Conservation (phyloP, 2,329 filamentous ascomycete species). For the Ophiosphaerella herpotricha region DNA sequence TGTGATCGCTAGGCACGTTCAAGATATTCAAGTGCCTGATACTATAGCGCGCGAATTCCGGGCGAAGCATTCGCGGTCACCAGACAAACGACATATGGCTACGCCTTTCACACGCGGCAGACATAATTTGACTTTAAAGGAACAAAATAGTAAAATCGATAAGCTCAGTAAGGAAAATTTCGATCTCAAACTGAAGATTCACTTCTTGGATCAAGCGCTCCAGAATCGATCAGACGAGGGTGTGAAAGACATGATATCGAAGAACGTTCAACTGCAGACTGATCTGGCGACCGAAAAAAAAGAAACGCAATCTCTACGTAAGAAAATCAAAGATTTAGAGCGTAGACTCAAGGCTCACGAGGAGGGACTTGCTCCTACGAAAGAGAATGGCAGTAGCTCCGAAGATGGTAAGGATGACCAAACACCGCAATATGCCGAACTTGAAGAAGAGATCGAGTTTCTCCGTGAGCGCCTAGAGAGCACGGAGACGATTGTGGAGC, state of each 20-base stretch:
- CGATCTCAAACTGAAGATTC: constrained; percentile 94
- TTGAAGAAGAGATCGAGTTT: constrained; percentile 85
- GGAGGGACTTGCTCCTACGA: constrained; percentile 53
- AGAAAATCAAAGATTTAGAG: constrained; percentile 84
- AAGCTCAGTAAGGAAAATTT: constrained; percentile 97
- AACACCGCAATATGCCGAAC: constrained; percentile 64
- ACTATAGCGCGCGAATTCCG: constrained; percentile 86
- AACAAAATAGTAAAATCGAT: constrained; percentile 97
- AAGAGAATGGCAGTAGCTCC: constrained; percentile 49
- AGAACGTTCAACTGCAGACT: constrained; percentile 94
- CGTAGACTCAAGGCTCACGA: constrained; percentile 69
- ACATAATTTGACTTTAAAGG: constrained; percentile 78
- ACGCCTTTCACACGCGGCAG: constrained; percentile 47
- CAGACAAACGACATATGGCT: constrained; percentile 59
- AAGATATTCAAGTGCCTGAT: constrained; percentile 88
- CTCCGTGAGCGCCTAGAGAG: constrained; percentile 84
- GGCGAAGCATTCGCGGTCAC: constrained; percentile 69
- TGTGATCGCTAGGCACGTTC: constrained; percentile 83
- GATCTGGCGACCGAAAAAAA: constrained; percentile 86
- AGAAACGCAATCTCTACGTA: constrained; percentile 82
- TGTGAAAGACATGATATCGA: constrained; percentile 96
- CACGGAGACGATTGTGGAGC: constrained; percentile 81
- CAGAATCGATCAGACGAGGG: constrained; percentile 94
- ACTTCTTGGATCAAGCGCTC: constrained; percentile 91
- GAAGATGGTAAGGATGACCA: constrained; percentile 61